Percentiles rank a stretch among this genome's conserved stretches.
phyloP scores from a whole-genome alignment of 139 green algal species.

The Volvox reticuliferus region DNA sequence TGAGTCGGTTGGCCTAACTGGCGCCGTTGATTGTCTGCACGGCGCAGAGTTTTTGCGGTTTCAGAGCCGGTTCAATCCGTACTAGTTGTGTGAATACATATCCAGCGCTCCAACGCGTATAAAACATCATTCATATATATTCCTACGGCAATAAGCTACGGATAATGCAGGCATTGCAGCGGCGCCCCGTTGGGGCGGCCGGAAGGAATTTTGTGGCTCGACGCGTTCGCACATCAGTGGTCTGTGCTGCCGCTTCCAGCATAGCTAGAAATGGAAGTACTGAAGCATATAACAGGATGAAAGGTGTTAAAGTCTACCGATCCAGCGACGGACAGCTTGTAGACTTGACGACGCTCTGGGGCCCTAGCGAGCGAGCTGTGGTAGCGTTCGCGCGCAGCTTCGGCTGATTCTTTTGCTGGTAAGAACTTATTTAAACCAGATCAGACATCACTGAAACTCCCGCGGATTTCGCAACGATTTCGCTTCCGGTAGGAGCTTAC shows the following conservation, averaged over 20 bases:
- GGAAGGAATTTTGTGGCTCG: not conserved
- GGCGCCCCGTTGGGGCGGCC: not conserved
- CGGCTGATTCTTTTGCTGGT: constrained; percentile 88
- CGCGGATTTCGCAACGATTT: not conserved
- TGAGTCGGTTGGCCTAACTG: no score
- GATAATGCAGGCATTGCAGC: not conserved
- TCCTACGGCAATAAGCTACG: no score
- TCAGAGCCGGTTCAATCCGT: no score
- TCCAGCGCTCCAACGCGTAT: no score
- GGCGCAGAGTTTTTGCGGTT: no score
- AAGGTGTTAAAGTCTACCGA: constrained; percentile 36
- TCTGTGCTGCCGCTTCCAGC: not conserved
- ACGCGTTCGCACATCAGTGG: not conserved
- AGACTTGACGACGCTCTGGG: constrained; percentile 71
- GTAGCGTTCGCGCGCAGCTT: constrained; percentile 79
- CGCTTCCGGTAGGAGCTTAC: no score
- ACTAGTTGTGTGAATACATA: no score
- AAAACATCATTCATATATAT: no score
- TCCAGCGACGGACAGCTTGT: constrained; percentile 62
- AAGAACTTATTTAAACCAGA: not conserved
- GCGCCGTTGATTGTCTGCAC: no score
- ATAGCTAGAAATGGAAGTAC: not conserved
- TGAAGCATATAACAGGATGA: constrained; percentile 28
- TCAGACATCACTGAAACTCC: not conserved
- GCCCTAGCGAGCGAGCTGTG: constrained; percentile 66